A percentile compares a stretch with the other conserved stretches of the same genome.
These are phyloP conservation scores for Schwanniomyces vanrijiae DNA, from an alignment of 805 yeast genomes.

Conservation along the genomic window DNA sequence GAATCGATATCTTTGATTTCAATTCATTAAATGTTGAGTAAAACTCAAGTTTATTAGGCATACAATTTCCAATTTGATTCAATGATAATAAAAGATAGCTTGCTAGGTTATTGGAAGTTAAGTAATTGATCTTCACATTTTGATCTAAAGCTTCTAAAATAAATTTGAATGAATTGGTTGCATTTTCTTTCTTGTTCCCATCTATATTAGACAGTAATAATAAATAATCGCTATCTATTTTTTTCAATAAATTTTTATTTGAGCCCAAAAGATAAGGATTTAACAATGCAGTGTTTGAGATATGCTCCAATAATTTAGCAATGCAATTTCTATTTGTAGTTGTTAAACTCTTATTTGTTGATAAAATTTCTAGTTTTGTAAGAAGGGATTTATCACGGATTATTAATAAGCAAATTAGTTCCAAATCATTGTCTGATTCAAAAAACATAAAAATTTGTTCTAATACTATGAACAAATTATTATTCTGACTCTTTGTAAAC, in stretches of 20 bases:
- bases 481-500: background rate
- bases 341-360: background rate
- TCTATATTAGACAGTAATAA: background rate
- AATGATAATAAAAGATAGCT: conserved; percentile 10
- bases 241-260: background rate
- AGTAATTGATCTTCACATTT: conserved; percentile 11
- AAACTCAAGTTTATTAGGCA: conserved; percentile 12
- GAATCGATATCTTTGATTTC: conserved; percentile 21
- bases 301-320: background rate
- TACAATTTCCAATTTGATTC: conserved; percentile 1
- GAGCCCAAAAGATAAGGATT: background rate
- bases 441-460: background rate
- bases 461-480: background rate
- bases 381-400: background rate
- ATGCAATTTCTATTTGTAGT: conserved; percentile 4
- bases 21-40: conserved; percentile 17
- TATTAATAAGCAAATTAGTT: background rate
- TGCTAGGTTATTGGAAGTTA: conserved; percentile 7
- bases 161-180: conserved; percentile 12
- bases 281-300: background rate
- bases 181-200: background rate
- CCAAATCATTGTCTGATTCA: background rate
- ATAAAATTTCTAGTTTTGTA: background rate
- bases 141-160: conserved; percentile 24
- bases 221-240: background rate